phyloP scores from a whole-genome alignment of 192 early-diverging fungal genomes.

The Podila minutissima region DNA sequence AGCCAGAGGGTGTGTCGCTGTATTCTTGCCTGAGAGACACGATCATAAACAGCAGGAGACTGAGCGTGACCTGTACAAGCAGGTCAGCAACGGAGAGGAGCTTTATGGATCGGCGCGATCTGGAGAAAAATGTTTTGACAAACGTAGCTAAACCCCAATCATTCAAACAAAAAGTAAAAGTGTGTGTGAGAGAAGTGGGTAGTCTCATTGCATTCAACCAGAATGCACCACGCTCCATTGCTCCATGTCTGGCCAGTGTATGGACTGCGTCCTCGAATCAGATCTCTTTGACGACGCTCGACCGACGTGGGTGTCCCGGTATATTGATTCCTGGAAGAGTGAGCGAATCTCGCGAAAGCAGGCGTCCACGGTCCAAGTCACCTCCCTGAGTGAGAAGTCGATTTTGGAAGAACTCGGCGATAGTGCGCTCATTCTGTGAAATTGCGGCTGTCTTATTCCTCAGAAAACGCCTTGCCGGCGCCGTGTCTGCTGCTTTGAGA shows the following conservation, averaged over 20 bases:
- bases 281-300: not conserved
- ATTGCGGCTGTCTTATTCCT: not conserved
- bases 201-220: too few relatives aligned
- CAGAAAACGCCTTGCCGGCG: constrained; percentile 7
- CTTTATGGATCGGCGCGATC: too few relatives aligned
- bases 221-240: too few relatives aligned
- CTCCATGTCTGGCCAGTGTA: constrained; percentile 24
- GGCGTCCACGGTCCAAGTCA: not conserved
- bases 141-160: too few relatives aligned
- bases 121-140: too few relatives aligned
- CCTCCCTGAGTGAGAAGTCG: not conserved
- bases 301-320: not conserved
- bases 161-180: too few relatives aligned
- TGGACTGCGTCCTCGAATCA: constrained; percentile 28
- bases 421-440: not conserved
- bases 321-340: not conserved
- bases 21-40: too few relatives aligned
- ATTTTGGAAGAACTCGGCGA: not conserved
- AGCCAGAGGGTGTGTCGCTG: too few relatives aligned
- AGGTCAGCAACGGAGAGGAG: too few relatives aligned
- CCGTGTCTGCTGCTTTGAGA: constrained; percentile 4
- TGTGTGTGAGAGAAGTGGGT: too few relatives aligned
- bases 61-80: too few relatives aligned
- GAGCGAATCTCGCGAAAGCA: not conserved
- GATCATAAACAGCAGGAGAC: too few relatives aligned